phyloP scores from a whole-genome alignment of 2,329 filamentous ascomycete species.

The Madurella mycetomatis region DNA sequence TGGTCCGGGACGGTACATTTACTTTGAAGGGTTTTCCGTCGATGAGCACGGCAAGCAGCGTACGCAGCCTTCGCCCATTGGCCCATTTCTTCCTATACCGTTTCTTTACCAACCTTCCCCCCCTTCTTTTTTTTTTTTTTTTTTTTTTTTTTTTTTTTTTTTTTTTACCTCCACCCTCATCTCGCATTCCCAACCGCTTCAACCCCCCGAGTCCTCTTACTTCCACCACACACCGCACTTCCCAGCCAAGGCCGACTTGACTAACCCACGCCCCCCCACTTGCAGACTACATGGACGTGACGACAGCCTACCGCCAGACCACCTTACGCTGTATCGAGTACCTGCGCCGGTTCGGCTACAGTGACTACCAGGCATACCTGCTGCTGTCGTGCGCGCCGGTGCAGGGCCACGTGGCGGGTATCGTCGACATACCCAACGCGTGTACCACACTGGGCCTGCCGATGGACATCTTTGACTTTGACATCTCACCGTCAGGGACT shows the following conservation, averaged over 20 bases:
- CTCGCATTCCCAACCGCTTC: too few relatives aligned
- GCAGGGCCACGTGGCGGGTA: constrained; percentile 81
- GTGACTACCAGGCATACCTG: constrained; percentile 76
- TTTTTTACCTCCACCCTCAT: too few relatives aligned
- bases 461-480: constrained; percentile 94
- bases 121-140: too few relatives aligned
- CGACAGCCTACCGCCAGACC: constrained; percentile 81
- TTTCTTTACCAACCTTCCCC: too few relatives aligned
- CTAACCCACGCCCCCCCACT: neutral
- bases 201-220: neutral
- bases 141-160: too few relatives aligned
- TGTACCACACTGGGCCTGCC: constrained; percentile 86
- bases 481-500: constrained; percentile 62
- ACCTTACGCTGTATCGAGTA: constrained; percentile 74
- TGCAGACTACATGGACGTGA: constrained; percentile 71
- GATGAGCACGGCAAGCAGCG: constrained; percentile 82
- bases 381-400: constrained; percentile 81
- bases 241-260: neutral
- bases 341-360: constrained; percentile 66
- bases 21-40: constrained; percentile 87
- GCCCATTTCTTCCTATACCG: too few relatives aligned
- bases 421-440: constrained; percentile 87
- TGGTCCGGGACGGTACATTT: constrained; percentile 73
- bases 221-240: neutral
- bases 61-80: constrained; percentile 14